Conservation (phyloP, 2,329 filamentous ascomycete species). For the Calonectria leucothoes region DNA sequence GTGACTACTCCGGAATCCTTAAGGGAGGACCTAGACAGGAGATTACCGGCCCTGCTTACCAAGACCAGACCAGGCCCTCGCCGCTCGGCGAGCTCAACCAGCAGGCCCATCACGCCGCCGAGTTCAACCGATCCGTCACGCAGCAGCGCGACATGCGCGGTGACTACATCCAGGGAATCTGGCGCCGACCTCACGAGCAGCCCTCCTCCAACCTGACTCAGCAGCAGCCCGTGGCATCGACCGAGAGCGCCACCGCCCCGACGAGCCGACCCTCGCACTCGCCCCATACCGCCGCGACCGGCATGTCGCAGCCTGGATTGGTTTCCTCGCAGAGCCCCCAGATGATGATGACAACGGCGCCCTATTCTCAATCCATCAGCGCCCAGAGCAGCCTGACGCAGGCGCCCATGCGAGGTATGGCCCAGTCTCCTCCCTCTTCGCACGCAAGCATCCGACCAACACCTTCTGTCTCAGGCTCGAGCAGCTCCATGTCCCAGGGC, state of each 20-base stretch:
- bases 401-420: slow-evolving; percentile 77
- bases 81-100: slow-evolving; percentile 83
- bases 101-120: slow-evolving; percentile 88
- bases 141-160: slow-evolving; percentile 82
- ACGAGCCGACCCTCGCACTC: slow-evolving; percentile 68
- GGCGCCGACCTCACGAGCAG: slow-evolving; percentile 85
- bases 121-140: slow-evolving; percentile 88
- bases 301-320: slow-evolving; percentile 67
- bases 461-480: slow-evolving; percentile 65
- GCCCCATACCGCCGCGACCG: slow-evolving; percentile 66
- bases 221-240: slow-evolving; percentile 58
- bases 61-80: slow-evolving; percentile 84
- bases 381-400: slow-evolving; percentile 79
- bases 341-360: slow-evolving; percentile 72
- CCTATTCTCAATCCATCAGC: slow-evolving; percentile 78
- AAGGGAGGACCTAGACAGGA: slow-evolving; percentile 88
- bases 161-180: slow-evolving; percentile 84
- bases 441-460: slow-evolving; percentile 70
- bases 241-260: slow-evolving; percentile 55
- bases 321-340: slow-evolving; percentile 73
- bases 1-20: slow-evolving; percentile 84
- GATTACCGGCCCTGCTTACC: slow-evolving; percentile 86
- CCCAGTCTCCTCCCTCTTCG: slow-evolving; percentile 65
- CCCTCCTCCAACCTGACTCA: slow-evolving; percentile 65
- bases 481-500: slow-evolving; percentile 63